phyloP scores from a whole-genome alignment of 1,284 basidiomycete species.

The Leccinum subrobustum region DNA sequence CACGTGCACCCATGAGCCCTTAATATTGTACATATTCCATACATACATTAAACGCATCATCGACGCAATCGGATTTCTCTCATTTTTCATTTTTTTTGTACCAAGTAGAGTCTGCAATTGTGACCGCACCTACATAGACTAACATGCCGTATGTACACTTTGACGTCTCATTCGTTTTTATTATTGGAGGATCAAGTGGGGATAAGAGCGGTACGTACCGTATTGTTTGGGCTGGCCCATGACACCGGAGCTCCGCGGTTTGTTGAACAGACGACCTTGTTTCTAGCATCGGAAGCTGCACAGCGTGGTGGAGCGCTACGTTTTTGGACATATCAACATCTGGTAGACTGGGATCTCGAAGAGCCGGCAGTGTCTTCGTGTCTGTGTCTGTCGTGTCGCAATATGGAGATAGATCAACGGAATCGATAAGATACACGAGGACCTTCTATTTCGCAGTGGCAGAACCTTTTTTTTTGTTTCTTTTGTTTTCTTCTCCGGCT shows the following conservation, averaged over 20 bases:
- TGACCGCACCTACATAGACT: constrained; percentile 16
- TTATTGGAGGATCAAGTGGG: constrained; percentile 14
- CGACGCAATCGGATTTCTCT: constrained; percentile 26
- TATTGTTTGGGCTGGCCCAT: constrained; percentile 1
- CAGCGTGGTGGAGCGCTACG: constrained; percentile 7
- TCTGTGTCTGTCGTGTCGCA: not conserved
- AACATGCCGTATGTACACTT: constrained; percentile 30
- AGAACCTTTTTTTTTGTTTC: not conserved
- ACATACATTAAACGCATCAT: constrained; percentile 35
- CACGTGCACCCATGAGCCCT: constrained; percentile 33
- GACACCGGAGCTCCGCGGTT: constrained; percentile 34
- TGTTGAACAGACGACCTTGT: constrained; percentile 2
- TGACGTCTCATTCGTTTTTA: constrained; percentile 7
- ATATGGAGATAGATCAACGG: constrained; percentile 23
- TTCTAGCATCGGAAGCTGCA: constrained; percentile 6
- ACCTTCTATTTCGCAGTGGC: constrained; percentile 6
- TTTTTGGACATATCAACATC: constrained; percentile 18
- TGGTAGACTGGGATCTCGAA: constrained; percentile 22
- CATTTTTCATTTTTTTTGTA: constrained; percentile 18
- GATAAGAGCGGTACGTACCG: constrained; percentile 23
- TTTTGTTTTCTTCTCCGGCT: not conserved
- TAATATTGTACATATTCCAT: constrained; percentile 39
- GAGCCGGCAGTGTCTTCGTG: not conserved
- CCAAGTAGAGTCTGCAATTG: constrained; percentile 24
- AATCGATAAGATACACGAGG: constrained; percentile 35